Base-by-base conservation (phyloP, 805 yeast genomes). In the Candida loeiensis region DNA sequence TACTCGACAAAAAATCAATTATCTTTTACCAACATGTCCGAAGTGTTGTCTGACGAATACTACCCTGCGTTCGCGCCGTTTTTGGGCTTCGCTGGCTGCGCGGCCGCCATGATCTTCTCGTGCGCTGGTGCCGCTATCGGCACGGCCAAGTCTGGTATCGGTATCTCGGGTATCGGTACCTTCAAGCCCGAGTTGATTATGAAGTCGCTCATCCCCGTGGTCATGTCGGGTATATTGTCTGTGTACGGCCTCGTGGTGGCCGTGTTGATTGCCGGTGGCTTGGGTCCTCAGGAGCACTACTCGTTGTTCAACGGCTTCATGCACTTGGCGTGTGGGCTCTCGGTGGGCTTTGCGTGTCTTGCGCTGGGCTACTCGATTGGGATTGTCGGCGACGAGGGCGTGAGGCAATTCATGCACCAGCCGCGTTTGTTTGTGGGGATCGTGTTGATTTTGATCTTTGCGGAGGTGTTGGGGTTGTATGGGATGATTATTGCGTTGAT, bases 121-220 rank as follows among this genome's bases (percentile, higher is more conserved):
- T 87, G 96, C 58, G 82, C 91, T n/a, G 99, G 99, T 47, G 98
- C 99, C 4, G 98, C 98, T 45, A 82, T 89, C 51, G 99, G 99
- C 43, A 91, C 98, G 3, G 98, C 98, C 46, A 93, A 93, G 66
- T 85, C 96, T 33, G 99, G 99, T 44, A 82, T 93, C 48, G 99
- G 99, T 75, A 93, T 93, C 54, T 72, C 97, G 22, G 99, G 98
- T 74, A 89, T 93, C 50, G 97, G 98, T 73, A 85, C 96, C 34
- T 93, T 91, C 70, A 85, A 86, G 61, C 99, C 99, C 9, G 99
- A 93, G 57, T 73, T 93, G 56, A 89, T 93, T 56, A 93, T 93
- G 98, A 86, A 84, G 64, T 84, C 93, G 6, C 73, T 93, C 37
- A 90, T 93, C 52, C 99, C 99, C 13, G 99, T 93, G 35, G 96